Evolutionary conservation across 306 rosid species (phyloP), one percentile per base, ranked within the genome.

Genomic region (Canavalia ensiformis): DNA sequence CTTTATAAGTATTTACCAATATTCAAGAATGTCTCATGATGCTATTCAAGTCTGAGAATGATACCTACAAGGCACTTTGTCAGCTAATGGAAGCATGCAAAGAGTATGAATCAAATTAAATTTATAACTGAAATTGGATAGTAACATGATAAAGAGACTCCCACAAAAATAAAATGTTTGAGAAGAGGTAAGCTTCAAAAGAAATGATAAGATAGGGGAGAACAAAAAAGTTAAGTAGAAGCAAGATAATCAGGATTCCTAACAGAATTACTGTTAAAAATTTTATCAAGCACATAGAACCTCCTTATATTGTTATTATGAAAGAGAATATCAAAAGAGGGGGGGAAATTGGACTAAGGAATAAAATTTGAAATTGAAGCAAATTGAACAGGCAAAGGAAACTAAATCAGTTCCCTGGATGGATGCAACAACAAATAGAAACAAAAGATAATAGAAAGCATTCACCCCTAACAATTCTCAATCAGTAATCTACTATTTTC

Each of bases 341-440:
- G 25, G 25, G 12, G 63, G 11, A 18, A 44, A 65, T 31, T 68
- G 25, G 25, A 18, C 44, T 18, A 42, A 52, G 34, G 44, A 33
- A 12, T 4, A 41, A 31, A 44, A 5, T 4, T 18, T 46, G n/a
- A 52, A 77, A 30, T 54, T 42, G 12, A 47, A 41, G 31, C 10
- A 71, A 18, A 8, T 46, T 71, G 70, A 71, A 60, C 12, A 18
- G 4, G 74, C 44, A 37, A 1, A 1, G 31, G n/a, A 49, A 60
- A 47, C 63, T 28, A 80, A 50, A 59, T 44, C 18, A 71, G 46
- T 79, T 59, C 39, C 55, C 30, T 11, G 13, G 13, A 72, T 69
- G 63, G 13, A 60, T 70, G 60, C 65, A 55, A 56, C 10, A 69
- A 41, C 34, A 42, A 60, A 47, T 7, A 47, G 55, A 81, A 81